Percentiles rank a stretch among this genome's conserved stretches.
These are phyloP conservation scores for Podospora pseudopauciseta DNA, from an alignment of 495 filamentous ascomycete species.

Conservation along the genomic window DNA sequence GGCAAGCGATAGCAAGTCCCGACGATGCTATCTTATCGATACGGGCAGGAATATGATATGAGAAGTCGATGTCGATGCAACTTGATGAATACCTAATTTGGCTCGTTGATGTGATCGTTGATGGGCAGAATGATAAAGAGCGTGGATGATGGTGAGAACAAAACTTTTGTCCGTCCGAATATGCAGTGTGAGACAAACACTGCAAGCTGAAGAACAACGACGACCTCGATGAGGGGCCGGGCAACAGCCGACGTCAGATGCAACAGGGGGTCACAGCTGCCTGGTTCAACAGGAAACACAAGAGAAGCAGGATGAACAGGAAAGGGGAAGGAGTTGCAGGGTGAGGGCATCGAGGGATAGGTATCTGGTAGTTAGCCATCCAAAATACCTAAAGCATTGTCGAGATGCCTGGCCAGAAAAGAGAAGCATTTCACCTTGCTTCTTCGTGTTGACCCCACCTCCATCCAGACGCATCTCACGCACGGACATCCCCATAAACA, in stretches of 20 bases:
- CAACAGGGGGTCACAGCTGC: constrained; percentile 12
- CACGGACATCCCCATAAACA: not conserved
- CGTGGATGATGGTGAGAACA: not conserved
- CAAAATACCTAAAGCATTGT: not conserved
- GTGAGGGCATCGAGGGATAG: not conserved
- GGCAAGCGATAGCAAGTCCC: constrained; percentile 1
- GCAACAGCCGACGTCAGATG: constrained; percentile 27
- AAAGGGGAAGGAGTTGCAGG: not conserved
- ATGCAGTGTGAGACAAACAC: not conserved
- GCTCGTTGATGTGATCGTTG: not conserved
- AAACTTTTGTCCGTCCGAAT: not conserved
- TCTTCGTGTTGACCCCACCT: not conserved
- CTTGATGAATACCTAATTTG: not conserved
- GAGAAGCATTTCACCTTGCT: not conserved
- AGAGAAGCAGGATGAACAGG: not conserved
- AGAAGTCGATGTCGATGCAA: not conserved
- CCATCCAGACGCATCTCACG: not conserved
- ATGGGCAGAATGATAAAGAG: not conserved
- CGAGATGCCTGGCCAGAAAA: not conserved
- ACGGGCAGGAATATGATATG: not conserved
- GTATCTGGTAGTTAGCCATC: not conserved
- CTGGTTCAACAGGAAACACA: not conserved
- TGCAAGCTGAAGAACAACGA: constrained; percentile 2
- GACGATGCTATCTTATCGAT: not conserved
- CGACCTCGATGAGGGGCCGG: not conserved